These are phyloP conservation scores for Phylloporus scabripes DNA, from an alignment of 768 basidiomycete species.

Conservation along the genomic window DNA sequence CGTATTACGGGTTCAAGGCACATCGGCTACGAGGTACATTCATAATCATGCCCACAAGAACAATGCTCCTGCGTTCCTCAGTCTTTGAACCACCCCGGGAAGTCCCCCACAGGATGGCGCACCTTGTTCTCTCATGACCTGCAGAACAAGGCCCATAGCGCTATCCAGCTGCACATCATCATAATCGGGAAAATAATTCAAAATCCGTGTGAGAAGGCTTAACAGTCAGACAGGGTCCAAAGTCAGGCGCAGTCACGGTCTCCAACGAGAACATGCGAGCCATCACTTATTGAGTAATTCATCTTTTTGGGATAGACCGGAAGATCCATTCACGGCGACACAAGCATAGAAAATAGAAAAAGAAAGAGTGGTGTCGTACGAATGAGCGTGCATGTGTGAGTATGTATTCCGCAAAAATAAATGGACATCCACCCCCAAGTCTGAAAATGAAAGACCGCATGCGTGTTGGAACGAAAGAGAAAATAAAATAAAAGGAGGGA, in stretches of 20 bases:
- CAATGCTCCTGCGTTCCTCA: too few relatives aligned
- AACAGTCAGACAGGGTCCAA: not conserved
- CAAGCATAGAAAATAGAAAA: not conserved
- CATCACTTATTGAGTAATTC: not conserved
- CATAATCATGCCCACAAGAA: not conserved
- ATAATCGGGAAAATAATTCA: conserved; percentile 12
- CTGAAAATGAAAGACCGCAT: conserved; percentile 15
- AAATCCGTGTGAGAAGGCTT: conserved; percentile 12
- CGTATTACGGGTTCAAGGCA: conserved; percentile 12
- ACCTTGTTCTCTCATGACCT: conserved; percentile 4
- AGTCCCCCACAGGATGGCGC: conserved; percentile 6
- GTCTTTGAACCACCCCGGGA: not conserved
- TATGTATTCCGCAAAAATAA: conserved; percentile 25
- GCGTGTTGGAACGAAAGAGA: not conserved
- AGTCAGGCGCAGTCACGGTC: not conserved
- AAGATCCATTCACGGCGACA: conserved; percentile 14
- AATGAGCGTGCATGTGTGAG: conserved; percentile 29
- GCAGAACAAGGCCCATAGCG: conserved; percentile 5
- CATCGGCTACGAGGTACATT: conserved; percentile 21
- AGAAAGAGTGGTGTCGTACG: conserved; percentile 10
- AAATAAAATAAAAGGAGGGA: not conserved
- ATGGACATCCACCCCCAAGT: not conserved
- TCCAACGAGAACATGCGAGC: not conserved
- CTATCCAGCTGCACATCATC: not conserved
- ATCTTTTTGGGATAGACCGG: conserved; percentile 7